Percentiles rank a stretch among this genome's conserved stretches.
These are phyloP conservation scores for Bonia amplexicaulis DNA, from an alignment of 176 grass and related monocot genomes.

Conservation along the genomic window DNA sequence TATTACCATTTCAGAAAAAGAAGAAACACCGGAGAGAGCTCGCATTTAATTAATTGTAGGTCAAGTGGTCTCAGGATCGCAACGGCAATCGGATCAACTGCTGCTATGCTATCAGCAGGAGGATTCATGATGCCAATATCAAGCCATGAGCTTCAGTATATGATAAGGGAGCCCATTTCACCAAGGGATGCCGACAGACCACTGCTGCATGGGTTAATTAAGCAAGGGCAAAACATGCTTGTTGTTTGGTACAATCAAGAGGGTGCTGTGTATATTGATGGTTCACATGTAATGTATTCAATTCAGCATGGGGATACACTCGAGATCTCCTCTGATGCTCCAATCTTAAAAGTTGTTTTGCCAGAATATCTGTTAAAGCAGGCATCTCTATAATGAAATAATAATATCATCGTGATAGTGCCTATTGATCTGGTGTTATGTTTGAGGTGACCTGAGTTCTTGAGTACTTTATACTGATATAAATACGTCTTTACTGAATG, in stretches of 20 bases:
- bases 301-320: conserved; percentile 74
- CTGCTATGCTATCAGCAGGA: conserved; percentile 87
- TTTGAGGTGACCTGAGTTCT: conserved; percentile 2
- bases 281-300: conserved; percentile 64
- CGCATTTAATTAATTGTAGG: conserved; percentile 62
- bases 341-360: conserved; percentile 76
- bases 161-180: conserved; percentile 85
- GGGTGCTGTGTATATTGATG: conserved; percentile 76
- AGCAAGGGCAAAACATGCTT: conserved; percentile 43
- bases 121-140: conserved; percentile 72
- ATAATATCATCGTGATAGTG: not conserved
- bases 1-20: conserved; percentile 49
- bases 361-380: conserved; percentile 45
- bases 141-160: conserved; percentile 79
- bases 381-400: conserved; percentile 32
- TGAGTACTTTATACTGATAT: conserved; percentile 8
- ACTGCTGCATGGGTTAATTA: conserved; percentile 69
- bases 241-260: conserved; percentile 76
- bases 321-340: conserved; percentile 66
- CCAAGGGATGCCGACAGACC: conserved; percentile 39
- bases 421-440: conserved; percentile 17
- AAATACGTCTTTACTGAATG: not conserved
- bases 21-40: conserved; percentile 35
- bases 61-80: conserved; percentile 85
- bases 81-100: conserved; percentile 92